These are phyloP conservation scores for Salix arbutifolia DNA, from an alignment of 345 rosid species.

Conservation along the genomic window DNA sequence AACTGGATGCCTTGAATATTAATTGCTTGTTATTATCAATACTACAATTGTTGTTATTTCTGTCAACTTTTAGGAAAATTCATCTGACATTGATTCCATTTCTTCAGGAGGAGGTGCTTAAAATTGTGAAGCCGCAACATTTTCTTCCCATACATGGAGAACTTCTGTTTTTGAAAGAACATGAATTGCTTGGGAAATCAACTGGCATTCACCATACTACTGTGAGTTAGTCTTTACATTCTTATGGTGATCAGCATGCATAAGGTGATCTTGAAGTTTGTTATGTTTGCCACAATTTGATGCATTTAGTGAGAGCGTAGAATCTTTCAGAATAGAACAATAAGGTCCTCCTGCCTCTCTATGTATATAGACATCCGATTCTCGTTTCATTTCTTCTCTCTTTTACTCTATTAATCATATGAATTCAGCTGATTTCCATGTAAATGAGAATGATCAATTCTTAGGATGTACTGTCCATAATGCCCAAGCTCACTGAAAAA, in stretches of 20 bases:
- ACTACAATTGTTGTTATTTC: not conserved
- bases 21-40: not conserved
- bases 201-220: constrained; percentile 92
- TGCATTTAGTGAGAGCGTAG: not conserved
- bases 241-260: not conserved
- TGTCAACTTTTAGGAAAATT: not conserved
- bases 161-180: constrained; percentile 94
- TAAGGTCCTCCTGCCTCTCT: too few species aligned
- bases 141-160: constrained; percentile 97
- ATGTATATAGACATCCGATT: not conserved
- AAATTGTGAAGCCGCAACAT: constrained; percentile 96
- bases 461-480: not conserved
- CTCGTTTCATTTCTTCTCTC: not conserved
- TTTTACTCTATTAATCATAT: not conserved
- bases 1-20: not conserved
- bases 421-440: not conserved
- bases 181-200: constrained; percentile 86
- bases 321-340: not conserved
- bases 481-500: not conserved
- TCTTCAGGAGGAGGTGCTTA: constrained; percentile 91
- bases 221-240: constrained; percentile 45
- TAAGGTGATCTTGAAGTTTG: not conserved
- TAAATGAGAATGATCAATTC: not conserved
- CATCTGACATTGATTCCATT: constrained; percentile 8
- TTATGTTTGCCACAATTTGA: not conserved